Percentiles rank a stretch among this genome's conserved stretches.
Evolutionary conservation across 1,284 basidiomycete genomes (phyloP).

Genomic region (Vanrija pseudolonga): DNA sequence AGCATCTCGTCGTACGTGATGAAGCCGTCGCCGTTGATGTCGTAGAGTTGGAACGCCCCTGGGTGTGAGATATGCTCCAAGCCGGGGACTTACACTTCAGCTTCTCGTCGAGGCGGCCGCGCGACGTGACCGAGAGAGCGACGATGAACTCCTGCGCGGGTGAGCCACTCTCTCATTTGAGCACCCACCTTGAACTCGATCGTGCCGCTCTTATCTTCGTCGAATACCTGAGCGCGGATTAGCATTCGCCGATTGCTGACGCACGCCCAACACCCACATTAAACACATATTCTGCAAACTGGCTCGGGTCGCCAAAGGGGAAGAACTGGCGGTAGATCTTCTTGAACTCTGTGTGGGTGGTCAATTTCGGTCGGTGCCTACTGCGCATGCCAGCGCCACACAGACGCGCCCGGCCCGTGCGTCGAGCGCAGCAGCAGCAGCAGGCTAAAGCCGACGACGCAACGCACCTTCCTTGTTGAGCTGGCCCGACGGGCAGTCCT

Average conservation of each 20-base stretch:
- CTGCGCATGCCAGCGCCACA: not conserved
- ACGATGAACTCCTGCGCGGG: slow-evolving; percentile 81
- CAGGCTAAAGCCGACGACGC: not conserved
- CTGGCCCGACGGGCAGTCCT: slow-evolving; percentile 96
- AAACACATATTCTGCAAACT: slow-evolving; percentile 99
- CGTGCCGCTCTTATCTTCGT: slow-evolving; percentile 90
- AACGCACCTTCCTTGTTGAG: slow-evolving; percentile 71
- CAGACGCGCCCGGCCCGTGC: not conserved
- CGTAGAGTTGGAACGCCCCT: slow-evolving; percentile 99
- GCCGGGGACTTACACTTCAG: slow-evolving; percentile 75
- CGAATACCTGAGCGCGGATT: slow-evolving; percentile 60
- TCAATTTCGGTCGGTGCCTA: not conserved
- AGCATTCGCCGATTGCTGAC: not conserved
- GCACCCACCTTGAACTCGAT: slow-evolving; percentile 79
- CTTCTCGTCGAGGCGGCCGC: slow-evolving; percentile 95
- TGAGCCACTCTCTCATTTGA: not conserved
- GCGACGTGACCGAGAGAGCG: slow-evolving; percentile 88
- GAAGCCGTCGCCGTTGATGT: slow-evolving; percentile 94
- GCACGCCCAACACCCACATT: slow-evolving; percentile 53
- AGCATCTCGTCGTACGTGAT: slow-evolving; percentile 99
- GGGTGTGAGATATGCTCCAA: slow-evolving; percentile 8
- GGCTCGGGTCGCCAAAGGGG: slow-evolving; percentile 94
- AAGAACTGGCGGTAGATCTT: slow-evolving; percentile 99
- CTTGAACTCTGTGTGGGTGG: slow-evolving; percentile 65
- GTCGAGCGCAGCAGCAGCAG: not conserved